Percentiles rank a stretch among this genome's conserved stretches.
phyloP scores from a whole-genome alignment of 1,284 basidiomycete genomes.

The Ceratobasidium papillatum region DNA sequence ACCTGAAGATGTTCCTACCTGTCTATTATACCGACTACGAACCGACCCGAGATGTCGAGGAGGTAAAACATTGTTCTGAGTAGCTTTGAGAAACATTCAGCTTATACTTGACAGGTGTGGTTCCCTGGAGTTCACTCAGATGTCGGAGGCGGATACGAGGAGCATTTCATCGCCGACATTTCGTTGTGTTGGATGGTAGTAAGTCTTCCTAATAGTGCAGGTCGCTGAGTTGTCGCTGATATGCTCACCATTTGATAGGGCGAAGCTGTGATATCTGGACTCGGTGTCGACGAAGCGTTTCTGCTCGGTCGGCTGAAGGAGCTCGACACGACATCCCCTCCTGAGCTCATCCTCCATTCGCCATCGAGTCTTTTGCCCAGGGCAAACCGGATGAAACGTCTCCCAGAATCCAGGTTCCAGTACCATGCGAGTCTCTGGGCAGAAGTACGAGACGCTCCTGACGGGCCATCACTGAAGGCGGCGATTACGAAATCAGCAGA shows the following conservation, averaged over 20 bases:
- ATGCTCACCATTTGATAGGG: background rate
- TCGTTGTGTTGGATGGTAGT: slow-evolving; percentile 43
- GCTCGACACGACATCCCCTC: background rate
- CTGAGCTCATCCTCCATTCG: slow-evolving; percentile 8
- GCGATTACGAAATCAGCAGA: background rate
- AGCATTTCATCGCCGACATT: slow-evolving; percentile 40
- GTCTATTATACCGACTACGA: background rate
- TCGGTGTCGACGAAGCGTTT: slow-evolving; percentile 12
- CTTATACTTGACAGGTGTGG: slow-evolving; percentile 18
- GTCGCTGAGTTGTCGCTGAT: background rate
- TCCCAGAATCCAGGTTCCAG: background rate
- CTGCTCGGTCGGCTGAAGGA: background rate
- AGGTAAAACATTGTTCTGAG: background rate
- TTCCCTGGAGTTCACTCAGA: slow-evolving; percentile 42
- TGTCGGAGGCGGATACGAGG: slow-evolving; percentile 41
- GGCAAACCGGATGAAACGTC: slow-evolving; percentile 1
- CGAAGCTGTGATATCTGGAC: slow-evolving; percentile 13
- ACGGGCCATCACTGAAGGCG: background rate
- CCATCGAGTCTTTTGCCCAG: background rate
- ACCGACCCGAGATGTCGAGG: background rate
- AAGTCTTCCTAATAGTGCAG: background rate
- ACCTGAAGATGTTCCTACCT: slow-evolving; percentile 19
- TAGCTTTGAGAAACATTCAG: background rate
- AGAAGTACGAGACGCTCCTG: background rate
- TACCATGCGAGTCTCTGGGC: slow-evolving; percentile 17